Conservation (phyloP, 140 eudicot species). For the Oenanthe javanica region DNA sequence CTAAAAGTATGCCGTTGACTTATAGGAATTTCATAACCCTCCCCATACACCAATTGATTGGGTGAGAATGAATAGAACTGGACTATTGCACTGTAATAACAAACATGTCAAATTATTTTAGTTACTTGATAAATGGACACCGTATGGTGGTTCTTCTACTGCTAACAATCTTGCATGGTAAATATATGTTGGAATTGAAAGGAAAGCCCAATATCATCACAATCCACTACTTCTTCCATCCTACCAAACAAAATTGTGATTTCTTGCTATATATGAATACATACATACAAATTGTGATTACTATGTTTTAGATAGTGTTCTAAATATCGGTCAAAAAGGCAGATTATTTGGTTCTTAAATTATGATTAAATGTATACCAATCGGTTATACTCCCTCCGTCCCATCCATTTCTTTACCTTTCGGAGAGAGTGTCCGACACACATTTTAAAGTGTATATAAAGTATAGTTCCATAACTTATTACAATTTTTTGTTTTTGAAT, state of each 20-base stretch:
- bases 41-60: background rate
- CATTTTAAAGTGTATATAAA: too few relatives aligned
- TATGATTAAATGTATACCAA: background rate
- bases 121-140: background rate
- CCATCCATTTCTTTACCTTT: too few relatives aligned
- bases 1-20: background rate
- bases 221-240: background rate
- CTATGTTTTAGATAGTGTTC: background rate
- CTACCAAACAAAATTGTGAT: background rate
- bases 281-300: background rate
- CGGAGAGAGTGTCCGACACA: too few relatives aligned
- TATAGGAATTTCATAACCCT: background rate
- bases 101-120: background rate
- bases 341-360: background rate
- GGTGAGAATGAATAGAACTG: background rate
- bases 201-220: background rate
- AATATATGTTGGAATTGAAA: background rate
- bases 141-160: background rate
- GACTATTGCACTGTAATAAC: background rate
- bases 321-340: background rate
- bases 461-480: too few relatives aligned
- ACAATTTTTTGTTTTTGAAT: too few relatives aligned
- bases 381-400: background rate
- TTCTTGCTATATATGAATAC: background rate
- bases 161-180: background rate